Base-by-base conservation (phyloP, 1,139 yeast genomes). In the Saccharomyces pastorianus region DNA sequence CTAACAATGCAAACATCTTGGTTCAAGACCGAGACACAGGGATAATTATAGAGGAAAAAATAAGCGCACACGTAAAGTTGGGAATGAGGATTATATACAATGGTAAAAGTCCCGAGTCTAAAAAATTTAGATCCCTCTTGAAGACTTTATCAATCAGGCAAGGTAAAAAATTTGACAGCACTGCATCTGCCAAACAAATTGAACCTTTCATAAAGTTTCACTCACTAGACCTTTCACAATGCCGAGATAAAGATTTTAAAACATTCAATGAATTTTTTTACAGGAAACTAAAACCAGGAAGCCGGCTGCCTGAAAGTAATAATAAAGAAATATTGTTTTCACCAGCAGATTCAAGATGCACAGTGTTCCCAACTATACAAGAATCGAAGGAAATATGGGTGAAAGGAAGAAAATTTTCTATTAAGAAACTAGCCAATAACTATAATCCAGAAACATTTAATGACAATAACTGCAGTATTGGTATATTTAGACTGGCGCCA, bases 21-120 rank as follows among this genome's bases (percentile, higher is more conserved):
- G 98, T 93, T 2, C 98, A 93, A 68, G 97, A 93, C 69, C 76
- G 99, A 59, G 76, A 79, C 46, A 86, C 96, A 0, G 99, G 99
- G 0, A 80, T 87, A 51, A 82, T 93, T 17, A 73, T 87, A 66
- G 98, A 93, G 67, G 99, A 93, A 65, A 89, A 90, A 63, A 93
- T 93, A 88, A 85, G 93, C 53, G 82, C 88, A 1, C 88, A 88
- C 64, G 95, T 93, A 6, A 76, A 96, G 54, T 69, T 93, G 38
- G 99, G 98, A 0, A 91, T 93, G 53, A 73, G 97, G 47, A 71
- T 91, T 48, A 73, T 91, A 8, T 93, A 93, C 69, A 84, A 88
- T 62, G 93, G 96, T 1, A 72, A 78, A 70, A 79, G 84, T 65
- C 82, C 83, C 53, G 76, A 81, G 63, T 73, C 81, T 56, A 76